Evolutionary conservation across 305 asterid genomes (phyloP), one percentile per base, ranked within the genome.

Genomic region (Solanum aculeatissimum): DNA sequence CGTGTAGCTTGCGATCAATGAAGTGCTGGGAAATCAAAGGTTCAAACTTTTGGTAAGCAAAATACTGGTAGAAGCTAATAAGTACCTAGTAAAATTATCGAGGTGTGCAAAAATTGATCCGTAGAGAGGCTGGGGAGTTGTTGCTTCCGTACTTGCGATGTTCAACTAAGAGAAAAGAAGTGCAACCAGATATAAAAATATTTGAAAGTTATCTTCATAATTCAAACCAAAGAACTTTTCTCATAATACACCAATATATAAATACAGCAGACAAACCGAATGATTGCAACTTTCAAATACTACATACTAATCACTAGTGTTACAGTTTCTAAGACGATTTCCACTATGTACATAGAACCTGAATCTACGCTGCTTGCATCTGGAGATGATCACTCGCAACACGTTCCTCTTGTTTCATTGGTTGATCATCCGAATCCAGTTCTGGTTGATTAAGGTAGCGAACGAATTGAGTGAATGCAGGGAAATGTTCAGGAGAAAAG

Each of bases 401-500:
- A 32, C 65, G 77, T 18, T 85, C 88, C 6, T 80, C 88, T 29
- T 83, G 87, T 66, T 85, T 90, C 14, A 71, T 70, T 2, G 90
- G 90, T 58, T 89, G 78, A 80, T 93, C 97, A 72, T 95, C 97
- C 1, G 82, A 38, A 66, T 85, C 86, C n/a, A 23, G 83, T 66
- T 75, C 78, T 1, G 91, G 89, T 65, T 89, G 90, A 40, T 86
- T 89, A 7, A 96, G 81, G 60, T 87, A 87, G 19, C 95, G 88
- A 2, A 91, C 90, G 23, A 94, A 91, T 57, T 84, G 87, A 6
- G 93, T 79, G 87, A 96, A 96, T 6, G 80, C 70, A 16, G 92
- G 92, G 32, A 96, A 96, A 87, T 94, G 95, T 38, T 89, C 89
- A 0, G 98, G 99, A 7, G 98, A 93, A 83, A 96, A 96, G 95